These are phyloP conservation scores for Tolypocladium cylindrosporum DNA, from an alignment of 2,329 filamentous ascomycete species.

Conservation along the genomic window DNA sequence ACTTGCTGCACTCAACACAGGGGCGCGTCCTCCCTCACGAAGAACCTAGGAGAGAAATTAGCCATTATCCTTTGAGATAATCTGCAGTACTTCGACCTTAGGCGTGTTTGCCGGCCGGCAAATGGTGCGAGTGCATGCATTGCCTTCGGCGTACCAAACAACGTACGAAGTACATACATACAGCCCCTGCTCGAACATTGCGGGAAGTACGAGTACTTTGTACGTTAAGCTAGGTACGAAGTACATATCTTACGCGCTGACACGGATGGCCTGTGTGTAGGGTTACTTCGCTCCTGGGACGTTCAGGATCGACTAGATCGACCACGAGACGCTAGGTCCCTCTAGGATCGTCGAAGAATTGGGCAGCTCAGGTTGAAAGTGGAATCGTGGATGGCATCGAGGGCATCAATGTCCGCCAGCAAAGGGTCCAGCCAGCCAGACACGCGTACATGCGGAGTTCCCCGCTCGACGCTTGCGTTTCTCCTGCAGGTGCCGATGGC, in stretches of 20 bases:
- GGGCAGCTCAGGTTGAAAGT: neutral
- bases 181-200: neutral
- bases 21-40: too few species aligned
- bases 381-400: neutral
- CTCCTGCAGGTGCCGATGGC: neutral
- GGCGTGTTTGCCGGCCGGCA: neutral
- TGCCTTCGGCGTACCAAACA: neutral
- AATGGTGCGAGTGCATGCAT: neutral
- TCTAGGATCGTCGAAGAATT: neutral
- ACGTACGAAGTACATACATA: too few species aligned
- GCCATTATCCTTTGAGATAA: neutral
- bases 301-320: neutral
- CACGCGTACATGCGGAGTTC: neutral
- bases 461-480: neutral
- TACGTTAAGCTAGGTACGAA: neutral
- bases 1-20: too few species aligned
- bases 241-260: neutral
- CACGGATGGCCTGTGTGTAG: neutral
- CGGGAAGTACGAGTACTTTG: neutral
- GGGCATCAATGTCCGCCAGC: neutral
- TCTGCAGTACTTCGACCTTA: neutral
- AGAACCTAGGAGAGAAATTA: neutral
- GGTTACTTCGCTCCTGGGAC: neutral
- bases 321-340: neutral
- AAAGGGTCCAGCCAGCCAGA: neutral